phyloP scores from a whole-genome alignment of 371 early-diverging fungal species.

The Mucor circinelloides region DNA sequence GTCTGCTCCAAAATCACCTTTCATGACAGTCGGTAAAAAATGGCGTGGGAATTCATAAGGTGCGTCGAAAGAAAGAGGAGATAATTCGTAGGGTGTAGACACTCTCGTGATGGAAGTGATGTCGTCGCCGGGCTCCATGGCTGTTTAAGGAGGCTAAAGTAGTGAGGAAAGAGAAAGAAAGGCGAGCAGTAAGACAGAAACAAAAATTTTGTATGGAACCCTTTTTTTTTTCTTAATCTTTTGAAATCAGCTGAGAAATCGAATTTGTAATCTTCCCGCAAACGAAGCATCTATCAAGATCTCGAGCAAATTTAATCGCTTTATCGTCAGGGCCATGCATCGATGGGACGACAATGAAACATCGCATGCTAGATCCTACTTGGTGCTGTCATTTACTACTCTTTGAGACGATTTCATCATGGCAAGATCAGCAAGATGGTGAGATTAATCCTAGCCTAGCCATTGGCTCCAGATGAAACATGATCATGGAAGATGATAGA shows the following conservation, averaged over 20 bases:
- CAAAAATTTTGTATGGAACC: background rate
- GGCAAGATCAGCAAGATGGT: background rate
- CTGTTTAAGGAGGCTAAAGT: too few species aligned
- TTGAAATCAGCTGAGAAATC: constrained; percentile 10
- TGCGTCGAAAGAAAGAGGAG: constrained; percentile 24
- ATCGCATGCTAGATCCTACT: too few species aligned
- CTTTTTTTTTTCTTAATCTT: background rate
- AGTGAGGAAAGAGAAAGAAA: background rate
- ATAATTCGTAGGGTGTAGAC: constrained; percentile 24
- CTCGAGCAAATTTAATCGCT: background rate
- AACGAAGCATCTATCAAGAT: background rate
- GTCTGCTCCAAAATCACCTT: constrained; percentile 11
- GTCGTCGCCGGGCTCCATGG: background rate
- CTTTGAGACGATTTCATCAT: too few species aligned
- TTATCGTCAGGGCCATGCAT: too few species aligned
- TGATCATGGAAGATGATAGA: background rate
- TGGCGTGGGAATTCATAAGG: constrained; percentile 30
- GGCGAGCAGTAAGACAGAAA: background rate
- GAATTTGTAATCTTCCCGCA: background rate
- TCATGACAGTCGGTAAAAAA: constrained; percentile 32
- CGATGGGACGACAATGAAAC: too few species aligned
- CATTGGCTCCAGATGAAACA: background rate
- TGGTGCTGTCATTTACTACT: too few species aligned
- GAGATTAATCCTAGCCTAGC: background rate
- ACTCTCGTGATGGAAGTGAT: constrained; percentile 12